Base-by-base conservation (phyloP, 2,329 filamentous ascomycete genomes). In the Sporothrix luriei region DNA sequence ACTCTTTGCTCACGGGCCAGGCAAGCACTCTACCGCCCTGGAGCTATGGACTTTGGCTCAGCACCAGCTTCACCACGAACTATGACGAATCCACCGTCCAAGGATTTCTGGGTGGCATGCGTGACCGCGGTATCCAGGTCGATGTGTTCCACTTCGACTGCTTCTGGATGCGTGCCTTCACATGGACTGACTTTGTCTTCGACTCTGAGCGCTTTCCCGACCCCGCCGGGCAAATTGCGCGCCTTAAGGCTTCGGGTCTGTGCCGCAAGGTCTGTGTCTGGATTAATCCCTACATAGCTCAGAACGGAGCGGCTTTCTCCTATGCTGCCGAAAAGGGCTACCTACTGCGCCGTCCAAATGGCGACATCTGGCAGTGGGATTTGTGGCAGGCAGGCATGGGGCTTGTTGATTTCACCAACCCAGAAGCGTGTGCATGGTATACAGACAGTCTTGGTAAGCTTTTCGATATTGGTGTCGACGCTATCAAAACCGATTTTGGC, bases 301-400 rank as follows among this genome's bases (percentile, higher is more conserved):
- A 92, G 78, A 86, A 89, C 46, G 90, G 88, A 1, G 86, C 85
- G 0, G 82, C 90, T 0, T 92, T 92, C 79, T 79, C 82, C 70
- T 83, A 88, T 72, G 90, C 88, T 52, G 85, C 85, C 52, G 84
- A 87, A 69, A 88, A 87, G 68, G 89, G 89, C 0, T 92, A 91
- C 74, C 83, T 92, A 21, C 82, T 92, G 70, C 90, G 89, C 80
- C 85, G 89, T 38, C 87, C 84, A 73, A 87, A 91, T 74, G 89
- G 88, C 14, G 87, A 90, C 72, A 80, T 92, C 26, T 92, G 88
- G 87, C 90, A 92, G 78, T 91, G 89, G 88, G 90, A 92, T 74
- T 79, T 90, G 54, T 92, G 90, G 90, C 90, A 92, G 76, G 89
- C 89, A 1, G 90, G 90, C 48, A 92, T 92, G 90, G 90, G 85